Percentiles rank a stretch among this genome's conserved stretches.
Conservation (phyloP, 352 stramenopile genomes). For the Pythium aristosporum region DNA sequence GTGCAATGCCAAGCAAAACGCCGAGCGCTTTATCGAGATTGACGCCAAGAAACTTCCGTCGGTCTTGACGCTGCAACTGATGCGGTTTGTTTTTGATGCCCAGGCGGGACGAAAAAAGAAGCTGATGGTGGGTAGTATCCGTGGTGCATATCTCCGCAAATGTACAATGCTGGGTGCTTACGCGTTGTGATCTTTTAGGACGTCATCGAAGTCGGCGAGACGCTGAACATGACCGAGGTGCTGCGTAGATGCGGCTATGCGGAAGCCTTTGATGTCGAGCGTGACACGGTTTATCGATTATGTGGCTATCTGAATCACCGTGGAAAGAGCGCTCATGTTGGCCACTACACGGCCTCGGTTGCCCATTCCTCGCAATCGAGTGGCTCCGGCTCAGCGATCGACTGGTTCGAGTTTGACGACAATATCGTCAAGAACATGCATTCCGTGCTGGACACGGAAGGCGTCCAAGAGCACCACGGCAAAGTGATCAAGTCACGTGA, state of each 20-base stretch:
- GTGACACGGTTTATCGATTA: constrained; percentile 64
- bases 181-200: constrained; percentile 38
- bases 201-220: constrained; percentile 79
- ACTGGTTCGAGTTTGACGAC: constrained; percentile 88
- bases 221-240: constrained; percentile 76
- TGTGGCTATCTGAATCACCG: constrained; percentile 81
- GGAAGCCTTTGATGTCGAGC: constrained; percentile 34
- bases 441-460: constrained; percentile 35
- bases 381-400: constrained; percentile 11
- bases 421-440: constrained; percentile 59
- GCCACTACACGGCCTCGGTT: constrained; percentile 85
- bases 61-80: constrained; percentile 78
- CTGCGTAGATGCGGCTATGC: constrained; percentile 44
- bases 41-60: constrained; percentile 52
- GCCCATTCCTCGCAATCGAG: constrained; percentile 39
- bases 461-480: constrained; percentile 42
- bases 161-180: neutral
- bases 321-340: constrained; percentile 76
- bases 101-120: constrained; percentile 81
- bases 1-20: constrained; percentile 75
- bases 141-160: neutral
- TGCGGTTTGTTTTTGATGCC: constrained; percentile 86
- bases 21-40: constrained; percentile 71
- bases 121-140: constrained; percentile 50
- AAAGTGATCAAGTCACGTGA: constrained; percentile 74